Conservation (phyloP, 192 early-diverging fungal genomes). For the Martensiomyces pterosporus region DNA sequence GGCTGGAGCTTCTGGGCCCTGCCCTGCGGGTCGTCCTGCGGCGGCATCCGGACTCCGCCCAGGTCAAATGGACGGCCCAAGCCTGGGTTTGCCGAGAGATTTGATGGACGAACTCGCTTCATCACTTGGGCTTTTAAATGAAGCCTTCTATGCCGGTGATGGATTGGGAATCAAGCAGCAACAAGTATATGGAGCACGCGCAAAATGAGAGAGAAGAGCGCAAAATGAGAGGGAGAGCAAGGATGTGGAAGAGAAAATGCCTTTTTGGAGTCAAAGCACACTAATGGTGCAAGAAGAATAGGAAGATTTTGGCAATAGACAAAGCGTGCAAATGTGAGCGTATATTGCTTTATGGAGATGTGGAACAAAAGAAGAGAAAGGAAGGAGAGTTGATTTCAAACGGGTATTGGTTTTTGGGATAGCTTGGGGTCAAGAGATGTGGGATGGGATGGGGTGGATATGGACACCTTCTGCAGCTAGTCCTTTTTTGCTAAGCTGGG, state of each 20-base stretch:
- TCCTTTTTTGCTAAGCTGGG: too few species aligned
- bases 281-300: conserved; percentile 2
- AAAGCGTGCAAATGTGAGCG: neutral
- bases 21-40: conserved; percentile 24
- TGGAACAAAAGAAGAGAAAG: neutral
- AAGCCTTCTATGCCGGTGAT: too few species aligned
- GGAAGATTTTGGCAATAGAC: neutral
- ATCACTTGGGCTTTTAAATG: too few species aligned
- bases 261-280: too few species aligned
- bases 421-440: too few species aligned
- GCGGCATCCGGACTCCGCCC: conserved; percentile 19
- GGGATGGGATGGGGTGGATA: too few species aligned
- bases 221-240: too few species aligned
- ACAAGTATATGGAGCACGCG: too few species aligned
- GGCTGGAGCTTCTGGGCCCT: conserved; percentile 17
- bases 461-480: too few species aligned
- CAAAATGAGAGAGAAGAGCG: conserved; percentile 6
- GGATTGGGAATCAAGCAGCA: conserved; percentile 1
- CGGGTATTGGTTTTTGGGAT: too few species aligned
- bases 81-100: conserved; percentile 8
- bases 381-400: conserved; percentile 1
- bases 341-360: neutral
- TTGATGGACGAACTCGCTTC: conserved; percentile 39
- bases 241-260: too few species aligned
- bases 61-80: conserved; percentile 33